Percentiles rank a stretch among this genome's conserved stretches.
Evolutionary conservation across 2,329 filamentous ascomycete genomes (phyloP).

Genomic region (Epichloe aotearoae): DNA sequence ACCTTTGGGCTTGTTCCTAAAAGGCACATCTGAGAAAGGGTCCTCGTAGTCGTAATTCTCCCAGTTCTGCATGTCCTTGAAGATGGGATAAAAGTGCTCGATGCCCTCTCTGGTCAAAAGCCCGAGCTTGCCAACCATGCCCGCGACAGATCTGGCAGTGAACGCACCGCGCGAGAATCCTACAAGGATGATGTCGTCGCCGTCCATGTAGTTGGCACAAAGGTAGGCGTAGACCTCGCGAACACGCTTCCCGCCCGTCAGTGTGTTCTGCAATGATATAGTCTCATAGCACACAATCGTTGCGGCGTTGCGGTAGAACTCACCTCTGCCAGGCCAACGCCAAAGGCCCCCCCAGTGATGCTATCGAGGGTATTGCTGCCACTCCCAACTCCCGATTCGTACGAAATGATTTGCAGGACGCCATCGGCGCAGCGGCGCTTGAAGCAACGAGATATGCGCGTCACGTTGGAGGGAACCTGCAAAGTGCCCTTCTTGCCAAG

Average conservation of each 20-base stretch:
- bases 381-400: constrained; percentile 48
- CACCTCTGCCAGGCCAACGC: constrained; percentile 39
- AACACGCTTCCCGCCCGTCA: constrained; percentile 27
- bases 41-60: constrained; percentile 30
- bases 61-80: constrained; percentile 44
- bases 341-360: constrained; percentile 41
- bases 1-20: constrained; percentile 35
- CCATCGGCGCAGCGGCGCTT: constrained; percentile 36
- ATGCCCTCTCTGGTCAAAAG: constrained; percentile 39
- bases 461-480: constrained; percentile 46
- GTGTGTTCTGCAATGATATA: neutral
- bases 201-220: constrained; percentile 45
- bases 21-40: constrained; percentile 32
- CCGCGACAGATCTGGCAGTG: constrained; percentile 41
- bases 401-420: constrained; percentile 44
- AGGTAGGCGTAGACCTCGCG: constrained; percentile 50
- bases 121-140: constrained; percentile 37
- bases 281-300: neutral
- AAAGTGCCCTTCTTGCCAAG: constrained; percentile 25
- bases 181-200: constrained; percentile 42
- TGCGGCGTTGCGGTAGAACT: constrained; percentile 4
- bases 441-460: constrained; percentile 44
- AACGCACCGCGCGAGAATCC: constrained; percentile 48
- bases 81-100: constrained; percentile 41
- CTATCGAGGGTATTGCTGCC: constrained; percentile 34